Conservation (phyloP, 495 filamentous ascomycete genomes). For the Neohortaea acidophila region DNA sequence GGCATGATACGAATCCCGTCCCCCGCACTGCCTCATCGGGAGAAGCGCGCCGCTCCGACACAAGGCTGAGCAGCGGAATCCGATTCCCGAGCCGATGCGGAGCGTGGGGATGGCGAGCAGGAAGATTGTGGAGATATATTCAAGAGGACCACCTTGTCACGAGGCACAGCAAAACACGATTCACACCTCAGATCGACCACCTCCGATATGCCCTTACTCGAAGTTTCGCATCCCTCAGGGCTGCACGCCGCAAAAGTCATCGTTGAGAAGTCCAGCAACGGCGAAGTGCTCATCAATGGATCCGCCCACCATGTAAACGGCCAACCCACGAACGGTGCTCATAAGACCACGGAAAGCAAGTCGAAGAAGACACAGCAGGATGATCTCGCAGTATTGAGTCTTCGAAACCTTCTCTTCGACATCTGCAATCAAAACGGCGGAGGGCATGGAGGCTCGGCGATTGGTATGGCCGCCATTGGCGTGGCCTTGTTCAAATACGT, state of each 20-base stretch:
- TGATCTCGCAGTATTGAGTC: background rate
- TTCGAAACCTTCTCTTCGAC: conserved; percentile 5
- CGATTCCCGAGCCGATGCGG: background rate
- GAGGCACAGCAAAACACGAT: background rate
- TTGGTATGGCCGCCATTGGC: conserved; percentile 43
- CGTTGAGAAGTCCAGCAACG: background rate
- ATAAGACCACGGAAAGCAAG: no score
- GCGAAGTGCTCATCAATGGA: background rate
- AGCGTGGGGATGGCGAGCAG: background rate
- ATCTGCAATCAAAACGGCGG: conserved; percentile 4
- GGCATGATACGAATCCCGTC: no score
- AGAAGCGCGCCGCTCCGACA: background rate
- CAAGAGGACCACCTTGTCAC: background rate
- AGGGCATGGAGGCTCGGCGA: conserved; percentile 21
- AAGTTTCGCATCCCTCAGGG: no score
- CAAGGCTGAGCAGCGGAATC: background rate
- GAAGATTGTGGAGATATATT: background rate
- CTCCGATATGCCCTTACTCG: background rate
- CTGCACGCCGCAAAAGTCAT: no score
- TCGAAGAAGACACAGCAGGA: background rate
- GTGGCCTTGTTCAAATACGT: conserved; percentile 37
- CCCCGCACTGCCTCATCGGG: no score
- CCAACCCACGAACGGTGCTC: no score
- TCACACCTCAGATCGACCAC: background rate
- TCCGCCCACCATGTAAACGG: background rate